These are phyloP conservation scores for Aspergillus candidus DNA, from an alignment of 2,329 filamentous ascomycete genomes.

Conservation along the genomic window DNA sequence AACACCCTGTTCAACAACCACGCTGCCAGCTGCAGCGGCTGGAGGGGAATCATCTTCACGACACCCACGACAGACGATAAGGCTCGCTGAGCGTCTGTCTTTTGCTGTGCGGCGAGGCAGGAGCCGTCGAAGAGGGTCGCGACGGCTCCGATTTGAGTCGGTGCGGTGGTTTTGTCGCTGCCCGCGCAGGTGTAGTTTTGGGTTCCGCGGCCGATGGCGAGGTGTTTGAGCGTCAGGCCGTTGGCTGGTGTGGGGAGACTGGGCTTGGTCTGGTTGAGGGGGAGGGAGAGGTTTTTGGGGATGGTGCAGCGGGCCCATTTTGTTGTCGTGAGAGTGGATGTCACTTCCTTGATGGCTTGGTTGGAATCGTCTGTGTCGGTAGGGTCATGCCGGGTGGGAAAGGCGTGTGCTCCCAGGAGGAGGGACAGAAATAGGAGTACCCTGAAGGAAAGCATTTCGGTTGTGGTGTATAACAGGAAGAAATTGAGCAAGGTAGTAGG, in stretches of 20 bases:
- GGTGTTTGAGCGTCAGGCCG: slow-evolving; percentile 34
- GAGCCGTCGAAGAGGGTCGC: slow-evolving; percentile 42
- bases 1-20: slow-evolving; percentile 13
- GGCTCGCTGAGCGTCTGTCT: slow-evolving; percentile 14
- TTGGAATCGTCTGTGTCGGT: background rate
- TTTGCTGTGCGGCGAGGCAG: slow-evolving; percentile 25
- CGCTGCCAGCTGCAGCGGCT: slow-evolving; percentile 23
- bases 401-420: background rate
- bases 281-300: slow-evolving; percentile 5
- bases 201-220: slow-evolving; percentile 44
- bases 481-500: background rate
- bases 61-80: slow-evolving; percentile 24
- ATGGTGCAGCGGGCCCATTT: slow-evolving; percentile 18
- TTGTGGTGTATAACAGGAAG: background rate
- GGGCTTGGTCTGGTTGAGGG: slow-evolving; percentile 14
- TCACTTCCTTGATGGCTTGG: background rate
- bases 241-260: slow-evolving; percentile 25
- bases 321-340: background rate
- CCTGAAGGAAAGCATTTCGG: background rate
- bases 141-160: slow-evolving; percentile 39
- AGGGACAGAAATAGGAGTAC: background rate
- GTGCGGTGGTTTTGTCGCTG: slow-evolving; percentile 15
- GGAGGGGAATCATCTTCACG: slow-evolving; percentile 17
- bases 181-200: slow-evolving; percentile 47
- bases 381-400: too few relatives aligned